Evolutionary conservation across 495 filamentous ascomycete species (phyloP), one percentile per base, ranked within the genome.

Genomic region (Neurospora pannonica): DNA sequence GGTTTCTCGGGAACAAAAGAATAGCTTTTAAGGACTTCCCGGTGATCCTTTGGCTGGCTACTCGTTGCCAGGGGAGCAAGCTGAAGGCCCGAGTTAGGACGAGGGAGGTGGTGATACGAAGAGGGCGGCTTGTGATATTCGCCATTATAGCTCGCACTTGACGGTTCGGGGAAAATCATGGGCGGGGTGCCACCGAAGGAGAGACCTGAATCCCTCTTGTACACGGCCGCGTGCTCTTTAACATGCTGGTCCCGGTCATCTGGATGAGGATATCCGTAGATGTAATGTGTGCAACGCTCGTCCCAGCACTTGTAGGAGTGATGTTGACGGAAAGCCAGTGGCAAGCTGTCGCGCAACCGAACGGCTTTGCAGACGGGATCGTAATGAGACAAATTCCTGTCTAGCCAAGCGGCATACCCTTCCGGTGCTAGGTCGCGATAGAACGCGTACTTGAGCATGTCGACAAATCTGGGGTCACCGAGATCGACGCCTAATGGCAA

Each of bases 281-380:
- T 84, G 79, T 86, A 86, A 76, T 86, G 84, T 77, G 85, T 78
- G 76, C 85, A 87, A 48, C 82, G 81, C 70, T 86, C 85, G 74
- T 87, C 80, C 82, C 81, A 83, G 77, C 85, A 87, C 76, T 86
- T 86, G 78, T 84, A 83, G 34, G 85, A 86, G 73, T 81, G 81
- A 34, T 83, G 81, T 70, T 71, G 78, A 42, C 80, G 81, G 37
- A 81, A 82, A 62, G 79, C 80, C 24, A 83, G 74, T 48, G 82
- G 82, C 72, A 84, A 75, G 70, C 83, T 82, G 69, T 83, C 84
- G 71, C 82, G 82, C 72, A 83, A 76, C 75, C 82, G 79, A 74
- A 79, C 80, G 40, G 80, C 82, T 71, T 83, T 82, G 54, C 81
- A 80, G 70, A 85, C 78, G 17, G 85, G 84, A 71, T 87, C 85